These are phyloP conservation scores for Lichtheimia ramosa DNA, from an alignment of 371 early-diverging fungal genomes.

Conservation along the genomic window DNA sequence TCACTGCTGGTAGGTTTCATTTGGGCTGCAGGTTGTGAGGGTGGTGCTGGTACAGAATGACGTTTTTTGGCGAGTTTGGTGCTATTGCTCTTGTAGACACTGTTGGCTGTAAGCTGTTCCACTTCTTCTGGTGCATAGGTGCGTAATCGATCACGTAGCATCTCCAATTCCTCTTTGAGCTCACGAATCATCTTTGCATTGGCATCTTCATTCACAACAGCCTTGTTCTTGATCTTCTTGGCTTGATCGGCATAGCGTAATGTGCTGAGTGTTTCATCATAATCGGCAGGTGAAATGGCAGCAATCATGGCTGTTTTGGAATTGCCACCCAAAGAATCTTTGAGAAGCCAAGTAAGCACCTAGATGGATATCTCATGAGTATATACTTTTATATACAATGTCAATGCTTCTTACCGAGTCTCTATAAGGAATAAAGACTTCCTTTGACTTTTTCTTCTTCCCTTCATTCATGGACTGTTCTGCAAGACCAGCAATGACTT, in stretches of 20 bases:
- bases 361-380: slow-evolving; percentile 3
- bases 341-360: slow-evolving; percentile 91
- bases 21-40: slow-evolving; percentile 2
- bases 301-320: slow-evolving; percentile 95
- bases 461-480: slow-evolving; percentile 62
- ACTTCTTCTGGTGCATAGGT: slow-evolving; percentile 63
- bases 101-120: slow-evolving; percentile 27
- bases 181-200: slow-evolving; percentile 83
- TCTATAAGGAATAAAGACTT: slow-evolving; percentile 81
- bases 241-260: slow-evolving; percentile 95
- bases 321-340: slow-evolving; percentile 93
- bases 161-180: slow-evolving; percentile 80
- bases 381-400: neutral
- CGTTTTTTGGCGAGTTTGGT: slow-evolving; percentile 3
- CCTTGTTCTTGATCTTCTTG: slow-evolving; percentile 90
- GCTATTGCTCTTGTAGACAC: slow-evolving; percentile 15
- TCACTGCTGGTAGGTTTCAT: slow-evolving; percentile 17
- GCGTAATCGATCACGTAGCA: slow-evolving; percentile 65
- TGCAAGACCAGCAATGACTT: slow-evolving; percentile 95
- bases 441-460: slow-evolving; percentile 57
- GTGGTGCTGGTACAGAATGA: slow-evolving; percentile 9
- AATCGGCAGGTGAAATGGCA: slow-evolving; percentile 80
- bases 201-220: slow-evolving; percentile 91
- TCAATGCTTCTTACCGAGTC: slow-evolving; percentile 64
- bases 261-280: slow-evolving; percentile 92